These are phyloP conservation scores for Microbotryum violaceum DNA, from an alignment of 1,284 basidiomycete species.

Conservation along the genomic window DNA sequence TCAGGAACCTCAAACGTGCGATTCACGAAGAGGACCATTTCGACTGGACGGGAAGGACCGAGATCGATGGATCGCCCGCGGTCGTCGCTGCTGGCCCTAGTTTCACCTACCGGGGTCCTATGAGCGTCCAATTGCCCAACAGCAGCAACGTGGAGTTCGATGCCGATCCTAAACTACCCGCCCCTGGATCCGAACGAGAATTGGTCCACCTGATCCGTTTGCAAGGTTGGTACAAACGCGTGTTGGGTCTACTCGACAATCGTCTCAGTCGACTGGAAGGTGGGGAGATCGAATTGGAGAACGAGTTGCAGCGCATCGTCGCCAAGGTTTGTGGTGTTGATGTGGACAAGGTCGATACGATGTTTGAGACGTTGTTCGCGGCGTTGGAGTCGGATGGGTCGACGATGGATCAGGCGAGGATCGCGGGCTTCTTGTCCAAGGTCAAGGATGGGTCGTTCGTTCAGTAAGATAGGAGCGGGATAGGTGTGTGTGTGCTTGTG, in stretches of 20 bases:
- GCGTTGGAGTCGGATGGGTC: conserved; percentile 45
- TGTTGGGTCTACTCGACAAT: conserved; percentile 57
- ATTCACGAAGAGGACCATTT: conserved; percentile 65
- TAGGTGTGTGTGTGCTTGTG: no score
- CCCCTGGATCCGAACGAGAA: conserved; percentile 48
- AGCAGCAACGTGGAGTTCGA: conserved; percentile 31
- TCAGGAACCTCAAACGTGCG: conserved; percentile 71
- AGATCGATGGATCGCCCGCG: conserved; percentile 50
- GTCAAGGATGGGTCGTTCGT: conserved; percentile 21
- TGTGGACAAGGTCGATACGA: conserved; percentile 27
- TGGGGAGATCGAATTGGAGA: conserved; percentile 33
- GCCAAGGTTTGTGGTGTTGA: conserved; percentile 27
- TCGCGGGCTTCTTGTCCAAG: conserved; percentile 22
- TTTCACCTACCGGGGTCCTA: conserved; percentile 63
- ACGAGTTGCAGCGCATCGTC: conserved; percentile 28
- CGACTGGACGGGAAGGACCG: conserved; percentile 82
- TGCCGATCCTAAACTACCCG: conserved; percentile 38
- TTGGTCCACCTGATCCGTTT: conserved; percentile 65
- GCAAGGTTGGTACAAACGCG: conserved; percentile 70
- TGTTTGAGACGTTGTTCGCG: conserved; percentile 54
- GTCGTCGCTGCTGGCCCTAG: conserved; percentile 48
- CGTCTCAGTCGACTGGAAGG: conserved; percentile 30
- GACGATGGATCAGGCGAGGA: conserved; percentile 16
- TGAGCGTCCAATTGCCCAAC: conserved; percentile 41
- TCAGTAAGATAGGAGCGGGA: neutral